phyloP scores from a whole-genome alignment of 139 green algal genomes.

The Tetradesmus lagerheimii region DNA sequence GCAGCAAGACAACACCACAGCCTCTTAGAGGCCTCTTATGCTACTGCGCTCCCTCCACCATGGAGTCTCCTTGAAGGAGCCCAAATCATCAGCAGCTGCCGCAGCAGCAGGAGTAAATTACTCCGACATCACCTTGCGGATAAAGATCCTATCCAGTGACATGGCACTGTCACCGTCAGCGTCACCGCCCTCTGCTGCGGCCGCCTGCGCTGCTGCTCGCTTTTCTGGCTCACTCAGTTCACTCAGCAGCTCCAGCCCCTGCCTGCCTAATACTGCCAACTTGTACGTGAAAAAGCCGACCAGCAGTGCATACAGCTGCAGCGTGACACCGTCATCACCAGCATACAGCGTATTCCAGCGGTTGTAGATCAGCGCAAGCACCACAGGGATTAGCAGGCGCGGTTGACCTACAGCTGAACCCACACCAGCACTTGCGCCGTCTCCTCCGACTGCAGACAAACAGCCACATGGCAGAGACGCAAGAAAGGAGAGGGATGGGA shows the following conservation, averaged over 20 bases:
- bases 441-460: constrained; percentile 28
- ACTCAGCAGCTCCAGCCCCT: constrained; percentile 62
- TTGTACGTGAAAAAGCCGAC: constrained; percentile 99
- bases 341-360: constrained; percentile 81
- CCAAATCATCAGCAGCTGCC: neutral
- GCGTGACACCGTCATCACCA: constrained; percentile 69
- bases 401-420: constrained; percentile 71
- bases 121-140: constrained; percentile 24
- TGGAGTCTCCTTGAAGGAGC: too few relatives aligned
- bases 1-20: too few relatives aligned
- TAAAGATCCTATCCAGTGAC: constrained; percentile 41
- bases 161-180: constrained; percentile 10
- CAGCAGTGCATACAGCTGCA: constrained; percentile 94
- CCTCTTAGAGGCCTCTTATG: too few relatives aligned
- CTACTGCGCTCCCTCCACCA: too few relatives aligned
- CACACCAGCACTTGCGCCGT: constrained; percentile 27
- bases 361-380: constrained; percentile 90
- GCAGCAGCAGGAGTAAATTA: neutral
- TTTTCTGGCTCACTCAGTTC: constrained; percentile 39
- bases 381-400: constrained; percentile 91
- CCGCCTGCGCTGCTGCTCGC: neutral
- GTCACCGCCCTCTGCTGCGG: neutral
- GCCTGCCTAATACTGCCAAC: constrained; percentile 73
- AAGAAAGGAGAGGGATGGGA: neutral
- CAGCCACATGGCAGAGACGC: neutral